Base-by-base conservation (phyloP, 2,329 filamentous ascomycete species). In the Mariannaea elegans region DNA sequence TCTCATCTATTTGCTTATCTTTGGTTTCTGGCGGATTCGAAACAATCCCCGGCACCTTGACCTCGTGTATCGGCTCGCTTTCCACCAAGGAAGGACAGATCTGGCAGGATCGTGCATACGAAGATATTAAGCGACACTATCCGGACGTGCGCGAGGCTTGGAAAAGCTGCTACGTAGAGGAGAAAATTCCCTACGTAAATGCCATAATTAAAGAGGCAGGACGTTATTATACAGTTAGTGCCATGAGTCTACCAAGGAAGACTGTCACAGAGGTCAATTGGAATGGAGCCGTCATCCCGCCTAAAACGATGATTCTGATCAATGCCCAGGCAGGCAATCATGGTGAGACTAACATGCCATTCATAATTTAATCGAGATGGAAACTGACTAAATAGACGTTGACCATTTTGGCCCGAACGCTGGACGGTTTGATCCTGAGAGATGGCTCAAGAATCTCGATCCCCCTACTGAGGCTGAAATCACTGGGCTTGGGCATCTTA, bases 291-390 rank as follows among this genome's bases (percentile, higher is more conserved):
- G 75, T 76, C 7, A 84, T 85, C 41, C 82, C 82, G 0, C 73
- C 78, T 2, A 80, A 81, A 56, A 84, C 82, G 0, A 84, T 85
- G 81, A 77, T 84, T 2, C 71, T 85, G 52, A 82, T 85, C 65
- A 84, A 85, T 63, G 81, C 82, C 1, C 82, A 85, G 65, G 83
- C 83, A 19, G 82, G 77, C 0, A 85, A 85, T 62, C 83, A 85
- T 54, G 80, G 79, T 81, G 70, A 60, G 74, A 61, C 10, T 3
- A 19, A 7, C 2, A 14, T 5, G 16, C 29, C 2, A 5, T 48
- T 12, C 7, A 7, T 9, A 2, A 16, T 3, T 18, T 16, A 13
- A 10, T 10, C 18, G 9, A 8, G 3, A 29, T 4, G 2, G 14
- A 13, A 19, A 14, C 53, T 70, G 12, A 66, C 18, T 19, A 53